Evolutionary conservation across 495 filamentous ascomycete species (phyloP).

Genomic region (Zalerion maritima): DNA sequence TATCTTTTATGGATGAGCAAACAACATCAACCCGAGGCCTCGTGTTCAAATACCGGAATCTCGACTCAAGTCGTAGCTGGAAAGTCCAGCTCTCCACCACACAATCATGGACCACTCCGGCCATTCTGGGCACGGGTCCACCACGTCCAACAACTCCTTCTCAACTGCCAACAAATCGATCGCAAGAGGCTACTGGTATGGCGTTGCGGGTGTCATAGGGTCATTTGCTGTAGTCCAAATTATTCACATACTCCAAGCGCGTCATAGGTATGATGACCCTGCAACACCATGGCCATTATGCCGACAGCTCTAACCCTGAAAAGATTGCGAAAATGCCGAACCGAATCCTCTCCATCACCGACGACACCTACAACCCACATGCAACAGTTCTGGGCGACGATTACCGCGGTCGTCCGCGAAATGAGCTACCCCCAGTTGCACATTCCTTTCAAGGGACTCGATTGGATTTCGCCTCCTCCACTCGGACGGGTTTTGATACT

Average conservation of each 20-base stretch:
- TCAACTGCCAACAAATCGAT: slow-evolving; percentile 22
- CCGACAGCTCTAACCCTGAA: neutral
- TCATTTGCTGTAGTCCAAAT: slow-evolving; percentile 19
- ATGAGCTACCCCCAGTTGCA: slow-evolving; percentile 47
- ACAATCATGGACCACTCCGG: too few relatives aligned
- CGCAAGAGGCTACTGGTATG: slow-evolving; percentile 36
- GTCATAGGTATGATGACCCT: slow-evolving; percentile 16
- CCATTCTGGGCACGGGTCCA: too few relatives aligned
- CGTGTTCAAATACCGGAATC: too few relatives aligned
- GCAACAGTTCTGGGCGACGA: slow-evolving; percentile 44
- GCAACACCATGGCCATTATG: neutral
- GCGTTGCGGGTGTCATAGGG: slow-evolving; percentile 26
- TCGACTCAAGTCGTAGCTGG: too few relatives aligned
- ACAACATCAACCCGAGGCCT: too few relatives aligned
- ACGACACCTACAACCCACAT: slow-evolving; percentile 49
- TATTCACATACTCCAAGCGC: slow-evolving; percentile 22
- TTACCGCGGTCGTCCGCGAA: slow-evolving; percentile 54
- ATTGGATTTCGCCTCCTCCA: slow-evolving; percentile 39
- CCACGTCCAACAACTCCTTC: slow-evolving; percentile 20
- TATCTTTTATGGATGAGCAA: too few relatives aligned
- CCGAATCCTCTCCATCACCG: slow-evolving; percentile 32
- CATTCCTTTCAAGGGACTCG: slow-evolving; percentile 30
- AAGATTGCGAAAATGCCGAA: slow-evolving; percentile 24
- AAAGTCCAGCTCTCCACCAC: too few relatives aligned
- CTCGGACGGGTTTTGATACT: slow-evolving; percentile 41